Base-by-base conservation (phyloP, 129 eudicot genomes). In the Flaveria sonorensis region DNA sequence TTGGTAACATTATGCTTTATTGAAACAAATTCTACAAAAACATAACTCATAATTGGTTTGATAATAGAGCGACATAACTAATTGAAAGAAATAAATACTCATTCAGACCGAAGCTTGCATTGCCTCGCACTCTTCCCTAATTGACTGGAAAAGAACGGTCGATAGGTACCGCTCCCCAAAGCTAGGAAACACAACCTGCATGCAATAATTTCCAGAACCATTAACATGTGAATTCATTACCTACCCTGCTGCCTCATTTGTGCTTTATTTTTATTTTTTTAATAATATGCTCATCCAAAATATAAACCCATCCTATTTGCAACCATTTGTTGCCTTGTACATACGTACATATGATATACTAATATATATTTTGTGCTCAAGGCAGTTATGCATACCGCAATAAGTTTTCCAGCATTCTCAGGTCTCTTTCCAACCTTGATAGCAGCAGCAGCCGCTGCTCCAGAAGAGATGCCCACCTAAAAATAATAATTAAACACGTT, bases 401-500 rank as follows among this genome's bases (percentile, higher is more conserved):
- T 91, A 83, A 94, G 99, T 67, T 94, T 94, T 82, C 99, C 99
- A 47, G 93, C 92, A 80, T 94, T 94, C 83, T 94, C 97, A 40
- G 99, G 96, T 89, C 99, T 86, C 83, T 87, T 89, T 55, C 93
- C 99, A 74, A 94, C 90, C 85, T 83, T 73, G 59, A 94, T 86
- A 64, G 99, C 99, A 72, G 97, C 99, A 30, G 93, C 93, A 7
- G 97, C 98, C 0, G 98, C 99, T 7, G 99, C 99, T 81, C 99
- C 99, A 59, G 99, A 94, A 59, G 99, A 94, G 78, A 94, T 94
- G 53, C 99, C 99, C 67, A 94, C 99, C 99, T 94, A 82, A 30
- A 51, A 63, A 53, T 55, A 14, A 39, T 5, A 77, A 46, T 7
- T 24, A 68, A 61, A 20, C 18, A 51, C 21, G 72, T 71, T 45